Percentiles rank a stretch among this genome's conserved stretches.
phyloP scores from a whole-genome alignment of 345 rosid species.

The Dovyalis caffra region DNA sequence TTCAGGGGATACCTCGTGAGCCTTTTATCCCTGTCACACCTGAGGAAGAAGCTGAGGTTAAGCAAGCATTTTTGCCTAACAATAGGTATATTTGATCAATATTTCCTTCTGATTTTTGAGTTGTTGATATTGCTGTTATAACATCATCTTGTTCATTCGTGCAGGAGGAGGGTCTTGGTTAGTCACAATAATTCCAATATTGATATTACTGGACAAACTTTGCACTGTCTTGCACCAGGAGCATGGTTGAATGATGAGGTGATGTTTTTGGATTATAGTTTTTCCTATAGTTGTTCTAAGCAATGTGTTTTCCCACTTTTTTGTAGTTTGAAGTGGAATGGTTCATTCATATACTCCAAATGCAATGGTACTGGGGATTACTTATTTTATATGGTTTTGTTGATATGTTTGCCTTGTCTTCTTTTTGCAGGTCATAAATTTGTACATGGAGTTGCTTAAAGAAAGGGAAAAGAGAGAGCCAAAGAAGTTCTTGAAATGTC shows the following conservation, averaged over 20 bases:
- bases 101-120: conserved; percentile 3
- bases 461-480: conserved; percentile 95
- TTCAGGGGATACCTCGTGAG: conserved; percentile 56
- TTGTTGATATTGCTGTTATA: conserved; percentile 12
- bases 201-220: conserved; percentile 60
- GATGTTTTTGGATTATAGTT: conserved; percentile 6
- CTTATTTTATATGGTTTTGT: conserved; percentile 11
- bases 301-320: neutral
- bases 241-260: conserved; percentile 99
- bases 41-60: conserved; percentile 65
- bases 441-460: conserved; percentile 83
- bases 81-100: conserved; percentile 43
- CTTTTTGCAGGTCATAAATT: conserved; percentile 70
- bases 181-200: conserved; percentile 61
- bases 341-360: neutral
- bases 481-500: conserved; percentile 79
- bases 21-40: conserved; percentile 69
- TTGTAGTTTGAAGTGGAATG: neutral
- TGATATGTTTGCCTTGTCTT: conserved; percentile 18
- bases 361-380: neutral
- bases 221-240: conserved; percentile 72
- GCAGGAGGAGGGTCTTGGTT: conserved; percentile 63
- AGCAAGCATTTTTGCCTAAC: conserved; percentile 45
- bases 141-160: conserved; percentile 16
- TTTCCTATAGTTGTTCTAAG: neutral